Conservation (phyloP, 345 rosid genomes). For the Dipteronia dyeriana region DNA sequence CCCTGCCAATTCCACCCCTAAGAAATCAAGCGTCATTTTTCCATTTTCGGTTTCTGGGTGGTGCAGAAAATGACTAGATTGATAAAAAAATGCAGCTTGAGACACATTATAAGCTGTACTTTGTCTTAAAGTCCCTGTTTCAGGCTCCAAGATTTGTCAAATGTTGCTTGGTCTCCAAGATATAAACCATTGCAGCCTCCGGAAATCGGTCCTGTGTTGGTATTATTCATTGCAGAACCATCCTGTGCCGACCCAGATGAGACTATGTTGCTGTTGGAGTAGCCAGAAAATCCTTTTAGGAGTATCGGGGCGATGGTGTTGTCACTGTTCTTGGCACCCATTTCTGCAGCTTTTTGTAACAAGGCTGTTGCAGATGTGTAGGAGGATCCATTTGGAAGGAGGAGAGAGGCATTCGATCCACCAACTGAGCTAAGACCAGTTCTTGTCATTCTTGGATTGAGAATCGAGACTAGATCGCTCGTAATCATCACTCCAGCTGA, state of each 20-base stretch:
- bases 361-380: constrained; percentile 59
- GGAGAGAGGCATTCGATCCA: constrained; percentile 28
- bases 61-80: constrained; percentile 21
- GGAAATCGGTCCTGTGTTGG: constrained; percentile 12
- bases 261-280: constrained; percentile 28
- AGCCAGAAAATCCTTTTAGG: constrained; percentile 50
- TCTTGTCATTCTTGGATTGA: constrained; percentile 27
- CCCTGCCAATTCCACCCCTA: constrained; percentile 46
- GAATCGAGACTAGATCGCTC: constrained; percentile 27
- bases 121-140: constrained; percentile 17
- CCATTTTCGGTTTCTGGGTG: constrained; percentile 27
- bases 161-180: constrained; percentile 22
- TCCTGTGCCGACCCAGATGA: constrained; percentile 33
- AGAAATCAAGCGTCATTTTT: constrained; percentile 50
- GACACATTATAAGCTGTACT: constrained; percentile 4
- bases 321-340: constrained; percentile 61
- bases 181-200: constrained; percentile 16
- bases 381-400: constrained; percentile 29
- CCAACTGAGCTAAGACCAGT: constrained; percentile 16
- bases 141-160: constrained; percentile 22
- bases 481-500: constrained; percentile 36
- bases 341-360: constrained; percentile 60
- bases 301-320: constrained; percentile 47
- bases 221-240: constrained; percentile 20
- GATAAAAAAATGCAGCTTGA: constrained; percentile 21